A percentile compares a stretch with the other conserved stretches of the same genome.
These are phyloP conservation scores for Eimeria praecox DNA, from an alignment of 169 alveolate genomes.

Conservation along the genomic window DNA sequence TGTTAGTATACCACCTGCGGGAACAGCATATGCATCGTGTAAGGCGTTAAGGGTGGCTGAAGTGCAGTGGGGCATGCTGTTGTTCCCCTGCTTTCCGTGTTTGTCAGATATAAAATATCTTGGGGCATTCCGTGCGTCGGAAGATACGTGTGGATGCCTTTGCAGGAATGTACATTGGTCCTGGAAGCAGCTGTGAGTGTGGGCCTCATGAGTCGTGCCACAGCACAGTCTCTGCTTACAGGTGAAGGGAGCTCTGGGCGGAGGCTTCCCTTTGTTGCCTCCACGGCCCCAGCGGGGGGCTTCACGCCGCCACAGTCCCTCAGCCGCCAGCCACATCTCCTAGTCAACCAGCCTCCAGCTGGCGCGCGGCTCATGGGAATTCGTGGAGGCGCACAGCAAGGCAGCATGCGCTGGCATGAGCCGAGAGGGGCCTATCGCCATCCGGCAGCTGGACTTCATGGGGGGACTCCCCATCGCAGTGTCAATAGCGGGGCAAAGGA, in stretches of 20 bases:
- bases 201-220: constrained; percentile 72
- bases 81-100: background rate
- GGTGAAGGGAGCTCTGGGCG: constrained; percentile 66
- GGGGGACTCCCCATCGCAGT: constrained; percentile 62
- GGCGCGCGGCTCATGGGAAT: constrained; percentile 56
- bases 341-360: constrained; percentile 18
- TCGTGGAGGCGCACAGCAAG: constrained; percentile 53
- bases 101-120: background rate
- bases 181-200: constrained; percentile 66
- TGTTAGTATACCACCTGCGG: constrained; percentile 48
- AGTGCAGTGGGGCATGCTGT: background rate
- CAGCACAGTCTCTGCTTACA: constrained; percentile 68
- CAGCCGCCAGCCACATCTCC: constrained; percentile 39
- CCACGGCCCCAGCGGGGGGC: constrained; percentile 18
- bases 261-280: background rate
- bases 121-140: background rate
- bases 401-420: constrained; percentile 41
- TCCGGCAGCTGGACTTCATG: constrained; percentile 51
- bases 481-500: constrained; percentile 73
- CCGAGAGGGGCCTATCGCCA: constrained; percentile 28
- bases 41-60: background rate
- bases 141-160: background rate
- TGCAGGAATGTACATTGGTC: constrained; percentile 68
- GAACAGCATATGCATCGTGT: constrained; percentile 73
- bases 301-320: constrained; percentile 49